Percentiles rank a stretch among this genome's conserved stretches.
Conservation (phyloP, 2,329 filamentous ascomycete species). For the Ampelomyces quisqualis region DNA sequence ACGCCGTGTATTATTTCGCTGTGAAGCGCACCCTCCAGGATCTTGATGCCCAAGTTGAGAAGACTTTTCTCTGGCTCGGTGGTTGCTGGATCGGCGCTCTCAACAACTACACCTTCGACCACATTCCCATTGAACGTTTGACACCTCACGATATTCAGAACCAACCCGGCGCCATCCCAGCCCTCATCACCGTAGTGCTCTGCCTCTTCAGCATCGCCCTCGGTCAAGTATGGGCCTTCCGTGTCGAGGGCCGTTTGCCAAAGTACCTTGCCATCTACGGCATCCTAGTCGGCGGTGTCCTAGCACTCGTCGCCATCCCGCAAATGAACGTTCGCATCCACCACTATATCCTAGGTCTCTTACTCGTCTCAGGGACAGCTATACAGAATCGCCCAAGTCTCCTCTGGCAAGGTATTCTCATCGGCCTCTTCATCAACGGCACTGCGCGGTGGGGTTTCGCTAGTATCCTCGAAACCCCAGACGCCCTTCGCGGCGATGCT, state of each 20-base stretch:
- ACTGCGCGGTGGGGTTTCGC: constrained; percentile 94
- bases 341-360: constrained; percentile 86
- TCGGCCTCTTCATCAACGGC: constrained; percentile 92
- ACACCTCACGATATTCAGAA: constrained; percentile 84
- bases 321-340: constrained; percentile 83
- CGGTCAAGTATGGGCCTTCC: constrained; percentile 81
- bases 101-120: constrained; percentile 92
- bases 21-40: constrained; percentile 69
- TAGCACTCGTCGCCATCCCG: constrained; percentile 73
- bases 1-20: constrained; percentile 84
- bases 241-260: constrained; percentile 77
- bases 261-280: constrained; percentile 77
- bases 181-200: constrained; percentile 75
- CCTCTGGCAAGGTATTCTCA: constrained; percentile 82
- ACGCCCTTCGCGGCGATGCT: constrained; percentile 61
- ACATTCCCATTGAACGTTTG: constrained; percentile 90
- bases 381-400: constrained; percentile 84
- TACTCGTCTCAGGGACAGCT: constrained; percentile 83
- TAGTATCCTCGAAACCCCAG: constrained; percentile 78
- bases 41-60: constrained; percentile 82
- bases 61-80: constrained; percentile 86
- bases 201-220: constrained; percentile 67
- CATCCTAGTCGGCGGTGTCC: constrained; percentile 64
- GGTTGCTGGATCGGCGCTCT: constrained; percentile 87
- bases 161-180: constrained; percentile 84